Conservation (phyloP, 2,329 filamentous ascomycete genomes). For the Aureobasidium lini region DNA sequence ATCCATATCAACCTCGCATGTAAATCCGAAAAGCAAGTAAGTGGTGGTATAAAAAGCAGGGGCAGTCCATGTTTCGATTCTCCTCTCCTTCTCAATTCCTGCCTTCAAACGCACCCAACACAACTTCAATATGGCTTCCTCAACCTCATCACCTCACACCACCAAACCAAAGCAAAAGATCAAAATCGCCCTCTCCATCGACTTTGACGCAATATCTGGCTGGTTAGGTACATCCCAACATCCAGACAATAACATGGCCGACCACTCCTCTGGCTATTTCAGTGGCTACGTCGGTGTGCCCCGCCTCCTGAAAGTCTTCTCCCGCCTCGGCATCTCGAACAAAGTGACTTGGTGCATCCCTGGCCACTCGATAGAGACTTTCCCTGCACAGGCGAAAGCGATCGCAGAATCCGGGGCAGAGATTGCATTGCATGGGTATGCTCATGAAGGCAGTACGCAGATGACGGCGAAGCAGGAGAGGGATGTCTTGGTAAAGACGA, state of each 20-base stretch:
- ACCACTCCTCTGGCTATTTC: slow-evolving; percentile 51
- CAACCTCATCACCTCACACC: neutral
- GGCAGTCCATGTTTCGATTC: neutral
- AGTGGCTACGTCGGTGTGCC: slow-evolving; percentile 50
- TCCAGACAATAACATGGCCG: slow-evolving; percentile 47
- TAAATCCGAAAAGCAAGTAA: neutral
- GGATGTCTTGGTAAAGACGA: slow-evolving; percentile 44
- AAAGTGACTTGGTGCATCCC: slow-evolving; percentile 55
- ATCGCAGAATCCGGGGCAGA: slow-evolving; percentile 48
- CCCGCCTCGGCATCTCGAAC: slow-evolving; percentile 43
- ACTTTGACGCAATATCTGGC: slow-evolving; percentile 54
- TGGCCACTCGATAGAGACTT: slow-evolving; percentile 52
- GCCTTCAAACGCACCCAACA: no score
- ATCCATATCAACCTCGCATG: neutral
- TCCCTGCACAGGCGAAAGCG: slow-evolving; percentile 43
- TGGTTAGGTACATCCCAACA: slow-evolving; percentile 52
- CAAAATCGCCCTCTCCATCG: slow-evolving; percentile 37
- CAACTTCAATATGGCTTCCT: neutral
- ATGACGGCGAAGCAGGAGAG: slow-evolving; percentile 43
- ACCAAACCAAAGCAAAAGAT: slow-evolving; percentile 25
- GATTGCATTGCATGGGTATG: slow-evolving; percentile 45
- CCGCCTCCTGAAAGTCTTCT: slow-evolving; percentile 47
- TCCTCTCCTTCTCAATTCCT: neutral
- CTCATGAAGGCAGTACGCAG: slow-evolving; percentile 40
- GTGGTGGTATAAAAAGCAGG: neutral